Evolutionary conservation across 2,329 filamentous ascomycete genomes (phyloP), one percentile per base, ranked within the genome.

Genomic region (Myriosclerotinia curreyana): DNA sequence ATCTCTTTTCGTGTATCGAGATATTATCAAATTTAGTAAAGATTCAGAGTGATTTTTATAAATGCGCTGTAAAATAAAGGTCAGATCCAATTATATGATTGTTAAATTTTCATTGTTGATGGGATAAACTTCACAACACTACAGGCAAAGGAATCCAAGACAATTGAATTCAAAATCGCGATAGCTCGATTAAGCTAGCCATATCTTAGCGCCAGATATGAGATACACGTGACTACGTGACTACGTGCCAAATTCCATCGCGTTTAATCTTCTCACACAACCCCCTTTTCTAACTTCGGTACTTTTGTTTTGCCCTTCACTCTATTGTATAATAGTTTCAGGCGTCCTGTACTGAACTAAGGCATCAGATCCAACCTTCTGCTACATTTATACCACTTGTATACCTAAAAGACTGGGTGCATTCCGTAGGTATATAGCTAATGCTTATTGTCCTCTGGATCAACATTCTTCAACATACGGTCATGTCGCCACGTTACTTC

Each of bases 101-200:
- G n/a, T 25, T 60, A 15, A 40, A n/a, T 20, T 51, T 51, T 49
- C 46, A 60, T 60, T 60, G 51, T 60, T 9, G 46, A 60, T 48
- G 42, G 14, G n/a, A 36, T 36, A 36, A 14, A 42, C 7, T 11
- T 58, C 54, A 48, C n/a, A 36, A 59, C 22, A 42, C 42, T 5
- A 36, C n/a, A n/a, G n/a, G n/a, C 4, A 59, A 59, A 36, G 31
- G 31, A 38, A 22, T 36, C 50, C 9, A n/a, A 60, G 56, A 60
- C 34, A 40, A 31, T n/a, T 48, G 31, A 59, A 60, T n/a, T 31
- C 44, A 51, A 28, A 40, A 40, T 60, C 58, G 46, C 58, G 58
- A 60, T 60, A 59, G 46, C 55, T 59, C n/a, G 28, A 46, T 20
- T 46, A 42, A 48, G 55, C 58, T 51, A 60, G 56, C 12, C 34